These are phyloP conservation scores for Ramalina peruviana DNA, from an alignment of 495 filamentous ascomycete genomes.

Conservation along the genomic window DNA sequence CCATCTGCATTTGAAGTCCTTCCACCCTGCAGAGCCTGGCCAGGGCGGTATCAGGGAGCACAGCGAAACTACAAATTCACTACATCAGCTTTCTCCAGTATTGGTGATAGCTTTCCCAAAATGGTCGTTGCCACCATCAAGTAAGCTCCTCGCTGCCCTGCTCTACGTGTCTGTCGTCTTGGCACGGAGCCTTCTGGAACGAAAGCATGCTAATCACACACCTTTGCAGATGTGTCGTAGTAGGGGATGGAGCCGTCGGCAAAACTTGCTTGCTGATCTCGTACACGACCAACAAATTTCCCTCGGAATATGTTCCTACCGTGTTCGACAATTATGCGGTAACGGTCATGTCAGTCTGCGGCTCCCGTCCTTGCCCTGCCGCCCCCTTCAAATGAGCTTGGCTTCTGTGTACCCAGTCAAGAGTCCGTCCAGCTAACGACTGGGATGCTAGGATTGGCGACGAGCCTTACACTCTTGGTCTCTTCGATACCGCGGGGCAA, in stretches of 20 bases:
- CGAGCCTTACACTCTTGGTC: conserved; percentile 91
- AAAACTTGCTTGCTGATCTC: conserved; percentile 98
- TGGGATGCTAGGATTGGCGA: conserved; percentile 74
- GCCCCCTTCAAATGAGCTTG: neutral
- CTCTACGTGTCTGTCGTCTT: neutral
- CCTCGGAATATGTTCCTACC: conserved; percentile 97
- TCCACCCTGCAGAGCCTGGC: no score
- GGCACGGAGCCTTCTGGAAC: neutral
- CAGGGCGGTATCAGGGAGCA: no score
- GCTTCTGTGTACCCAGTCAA: no score
- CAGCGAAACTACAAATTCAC: no score
- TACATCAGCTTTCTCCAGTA: no score
- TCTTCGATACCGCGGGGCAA: conserved; percentile 98
- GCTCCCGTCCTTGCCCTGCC: neutral
- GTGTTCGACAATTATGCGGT: conserved; percentile 99
- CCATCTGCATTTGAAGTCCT: no score
- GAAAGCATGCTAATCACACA: neutral
- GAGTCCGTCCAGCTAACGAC: conserved; percentile 9
- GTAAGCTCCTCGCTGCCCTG: conserved; percentile 34
- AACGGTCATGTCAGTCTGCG: conserved; percentile 80
- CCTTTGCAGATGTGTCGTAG: conserved; percentile 77
- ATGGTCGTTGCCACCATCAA: conserved; percentile 82
- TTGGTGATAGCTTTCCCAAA: conserved; percentile 16
- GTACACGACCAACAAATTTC: conserved; percentile 99
- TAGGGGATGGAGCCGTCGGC: conserved; percentile 97